Evolutionary conservation across 257 asterid genomes (phyloP).

Genomic region (Avicennia marina): DNA sequence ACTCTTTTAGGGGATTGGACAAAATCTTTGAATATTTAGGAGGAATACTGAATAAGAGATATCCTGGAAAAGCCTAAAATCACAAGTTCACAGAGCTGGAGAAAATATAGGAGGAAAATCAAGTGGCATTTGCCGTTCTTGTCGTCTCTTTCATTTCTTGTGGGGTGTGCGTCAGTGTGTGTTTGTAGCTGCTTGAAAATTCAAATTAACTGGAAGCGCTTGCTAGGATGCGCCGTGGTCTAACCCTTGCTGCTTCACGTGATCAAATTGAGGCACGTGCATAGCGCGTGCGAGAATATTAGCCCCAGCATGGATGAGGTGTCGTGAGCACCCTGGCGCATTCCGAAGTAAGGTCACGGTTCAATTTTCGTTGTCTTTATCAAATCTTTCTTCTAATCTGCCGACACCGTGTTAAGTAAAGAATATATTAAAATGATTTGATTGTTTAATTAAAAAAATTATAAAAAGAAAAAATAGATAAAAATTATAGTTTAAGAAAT

Average conservation of each 20-base stretch:
- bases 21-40: background rate
- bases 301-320: constrained; percentile 23
- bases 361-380: too few relatives aligned
- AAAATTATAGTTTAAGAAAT: too few relatives aligned
- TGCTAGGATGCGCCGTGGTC: constrained; percentile 35
- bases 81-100: constrained; percentile 18
- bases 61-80: constrained; percentile 37
- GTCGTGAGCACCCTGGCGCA: constrained; percentile 32
- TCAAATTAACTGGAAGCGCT: constrained; percentile 32
- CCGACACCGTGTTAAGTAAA: too few relatives aligned
- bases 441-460: too few relatives aligned
- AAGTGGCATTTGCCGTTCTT: constrained; percentile 34
- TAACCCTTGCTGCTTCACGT: too few relatives aligned
- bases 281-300: constrained; percentile 6
- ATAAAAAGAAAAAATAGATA: too few relatives aligned
- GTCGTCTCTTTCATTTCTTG: too few relatives aligned
- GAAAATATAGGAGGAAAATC: constrained; percentile 49
- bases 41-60: background rate
- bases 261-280: constrained; percentile 18
- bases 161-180: background rate
- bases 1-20: background rate
- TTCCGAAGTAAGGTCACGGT: too few relatives aligned
- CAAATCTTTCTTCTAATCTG: too few relatives aligned
- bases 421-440: too few relatives aligned
- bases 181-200: constrained; percentile 28